A percentile compares a stretch with the other conserved stretches of the same genome.
phyloP scores from a whole-genome alignment of 345 rosid genomes.

The Hirschfeldia incana region DNA sequence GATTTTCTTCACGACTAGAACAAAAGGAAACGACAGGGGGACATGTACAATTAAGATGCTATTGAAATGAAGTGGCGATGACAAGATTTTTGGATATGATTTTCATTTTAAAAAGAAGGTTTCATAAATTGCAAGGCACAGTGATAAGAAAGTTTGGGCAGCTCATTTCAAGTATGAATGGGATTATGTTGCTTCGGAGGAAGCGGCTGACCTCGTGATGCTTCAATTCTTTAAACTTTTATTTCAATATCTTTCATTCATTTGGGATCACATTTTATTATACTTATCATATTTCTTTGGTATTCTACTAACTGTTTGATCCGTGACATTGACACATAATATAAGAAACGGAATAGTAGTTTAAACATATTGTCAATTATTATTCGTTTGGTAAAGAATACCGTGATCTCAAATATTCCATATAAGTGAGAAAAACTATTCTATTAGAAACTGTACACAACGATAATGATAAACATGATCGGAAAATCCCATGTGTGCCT shows the following conservation, averaged over 20 bases:
- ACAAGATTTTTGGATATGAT: background rate
- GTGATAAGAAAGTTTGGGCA: constrained; percentile 18
- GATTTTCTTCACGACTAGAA: background rate
- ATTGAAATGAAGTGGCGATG: background rate
- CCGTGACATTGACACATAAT: background rate
- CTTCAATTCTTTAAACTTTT: background rate
- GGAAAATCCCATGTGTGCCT: too few relatives aligned
- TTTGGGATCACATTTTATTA: constrained; percentile 9
- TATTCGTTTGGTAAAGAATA: background rate
- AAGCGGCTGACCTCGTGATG: constrained; percentile 18
- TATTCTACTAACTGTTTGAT: background rate
- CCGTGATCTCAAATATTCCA: background rate
- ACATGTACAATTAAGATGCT: background rate
- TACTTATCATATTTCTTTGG: background rate
- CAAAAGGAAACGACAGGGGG: background rate
- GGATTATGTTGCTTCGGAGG: constrained; percentile 26
- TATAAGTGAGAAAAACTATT: background rate
- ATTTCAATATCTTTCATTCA: constrained; percentile 3
- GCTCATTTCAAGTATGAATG: constrained; percentile 30
- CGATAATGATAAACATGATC: background rate
- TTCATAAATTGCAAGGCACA: constrained; percentile 6
- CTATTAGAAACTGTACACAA: background rate
- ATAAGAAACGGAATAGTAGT: background rate
- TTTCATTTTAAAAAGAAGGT: background rate
- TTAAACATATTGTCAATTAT: background rate